A percentile compares a stretch with the other conserved stretches of the same genome.
Conservation (phyloP, 768 basidiomycete species). For the Lactarius sp. region DNA sequence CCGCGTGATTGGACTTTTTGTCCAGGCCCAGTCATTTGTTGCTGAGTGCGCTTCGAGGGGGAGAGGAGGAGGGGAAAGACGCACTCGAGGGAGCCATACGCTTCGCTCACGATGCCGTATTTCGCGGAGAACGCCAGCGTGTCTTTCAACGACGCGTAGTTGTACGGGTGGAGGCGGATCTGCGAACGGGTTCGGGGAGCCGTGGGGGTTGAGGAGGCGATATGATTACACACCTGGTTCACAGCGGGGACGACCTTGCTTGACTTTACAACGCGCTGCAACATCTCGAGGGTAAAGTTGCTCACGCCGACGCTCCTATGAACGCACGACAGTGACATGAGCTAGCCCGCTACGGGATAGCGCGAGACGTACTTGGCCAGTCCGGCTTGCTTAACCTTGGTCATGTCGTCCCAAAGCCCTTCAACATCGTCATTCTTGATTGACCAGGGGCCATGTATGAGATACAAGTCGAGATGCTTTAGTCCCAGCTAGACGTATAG, state of each 20-base stretch:
- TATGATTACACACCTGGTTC: slow-evolving; percentile 51
- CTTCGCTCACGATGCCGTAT: slow-evolving; percentile 57
- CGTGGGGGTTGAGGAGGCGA: not conserved
- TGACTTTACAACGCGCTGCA: slow-evolving; percentile 47
- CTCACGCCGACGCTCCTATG: slow-evolving; percentile 68
- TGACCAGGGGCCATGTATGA: slow-evolving; percentile 50
- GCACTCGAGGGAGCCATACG: slow-evolving; percentile 59
- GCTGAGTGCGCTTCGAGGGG: not conserved
- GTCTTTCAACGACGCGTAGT: slow-evolving; percentile 54
- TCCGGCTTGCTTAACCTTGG: slow-evolving; percentile 44
- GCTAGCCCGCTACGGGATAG: not conserved
- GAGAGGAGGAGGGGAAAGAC: slow-evolving; percentile 22
- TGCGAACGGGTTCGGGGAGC: slow-evolving; percentile 27
- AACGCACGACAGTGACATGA: too few species aligned
- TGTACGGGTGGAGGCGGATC: slow-evolving; percentile 70
- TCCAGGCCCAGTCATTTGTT: not conserved
- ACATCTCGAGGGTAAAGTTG: slow-evolving; percentile 53
- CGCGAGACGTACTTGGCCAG: slow-evolving; percentile 32
- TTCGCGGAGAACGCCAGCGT: slow-evolving; percentile 50
- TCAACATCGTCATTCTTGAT: slow-evolving; percentile 34
- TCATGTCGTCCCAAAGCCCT: slow-evolving; percentile 51
- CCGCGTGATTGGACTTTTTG: slow-evolving; percentile 49
- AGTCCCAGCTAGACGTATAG: slow-evolving; percentile 49
- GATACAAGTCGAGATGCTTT: slow-evolving; percentile 61
- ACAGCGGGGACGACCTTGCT: slow-evolving; percentile 59